Base-by-base conservation (phyloP, 1,139 yeast genomes). In the Meyerozyma carpophila region DNA sequence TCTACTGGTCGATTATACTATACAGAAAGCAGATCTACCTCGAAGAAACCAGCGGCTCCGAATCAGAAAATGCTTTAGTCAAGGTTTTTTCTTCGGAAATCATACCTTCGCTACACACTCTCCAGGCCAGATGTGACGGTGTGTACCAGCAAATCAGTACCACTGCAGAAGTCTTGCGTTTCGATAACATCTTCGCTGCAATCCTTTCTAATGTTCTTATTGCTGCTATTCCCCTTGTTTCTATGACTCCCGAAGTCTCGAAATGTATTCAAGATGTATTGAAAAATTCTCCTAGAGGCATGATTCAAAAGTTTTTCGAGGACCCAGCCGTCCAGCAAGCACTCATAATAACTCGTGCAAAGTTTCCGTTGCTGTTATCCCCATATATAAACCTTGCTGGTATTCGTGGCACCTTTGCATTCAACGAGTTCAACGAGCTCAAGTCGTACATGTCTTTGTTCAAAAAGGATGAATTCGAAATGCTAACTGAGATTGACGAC, bases 1-100 rank as follows among this genome's bases (percentile, higher is more conserved):
- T 85, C 53, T 76, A 82, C 28, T 89, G 96, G 95, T 78, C 88
- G 10, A 76, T 86, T 18, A 63, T 83, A 5, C 57, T 84, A 8
- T 80, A 81, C 50, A 68, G 83, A 43, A 80, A 83, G 48, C 68
- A 75, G 4, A 65, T 74, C 37, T 60, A 78, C 26, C 58, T 78
- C 11, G 75, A 75, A 43, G 81, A 76, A 43, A 49, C 54, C 29
- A 63, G 68, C 2, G 21, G 39, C 8, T 41, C 50, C 6, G 40
- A 21, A 46, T 34, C 41, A 3, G 28, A 14, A 13, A 13, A 13
- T 13, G 14, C 16, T 8, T 14, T 31, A 13, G 8, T 14, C 10
- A 14, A 31, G 4, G 10, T 13, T 1, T 31, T 31, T 8, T 8
- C 10, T 37, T 8, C 39, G n/a, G 37, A 34, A 11, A 20, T 34